Conservation (phyloP, 352 stramenopile species). For the Phytophthora syringae region DNA sequence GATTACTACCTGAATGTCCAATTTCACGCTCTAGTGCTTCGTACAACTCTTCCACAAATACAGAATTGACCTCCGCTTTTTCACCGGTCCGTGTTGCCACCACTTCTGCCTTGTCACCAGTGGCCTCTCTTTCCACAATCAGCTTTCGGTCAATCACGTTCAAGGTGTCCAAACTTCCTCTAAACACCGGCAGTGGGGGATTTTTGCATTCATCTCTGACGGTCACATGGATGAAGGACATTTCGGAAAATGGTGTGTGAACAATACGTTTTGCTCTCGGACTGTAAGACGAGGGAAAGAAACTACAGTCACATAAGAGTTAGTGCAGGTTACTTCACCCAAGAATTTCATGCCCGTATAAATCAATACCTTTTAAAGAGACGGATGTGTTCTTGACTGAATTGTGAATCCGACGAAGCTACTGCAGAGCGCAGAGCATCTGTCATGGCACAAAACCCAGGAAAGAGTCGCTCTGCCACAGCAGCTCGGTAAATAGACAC, state of each 20-base stretch:
- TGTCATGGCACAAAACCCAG: constrained; percentile 29
- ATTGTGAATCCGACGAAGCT: constrained; percentile 16
- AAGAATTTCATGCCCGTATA: neutral
- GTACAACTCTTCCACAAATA: constrained; percentile 41
- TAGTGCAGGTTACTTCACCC: constrained; percentile 9
- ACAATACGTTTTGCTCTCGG: neutral
- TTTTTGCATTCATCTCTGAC: constrained; percentile 6
- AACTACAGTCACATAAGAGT: constrained; percentile 25
- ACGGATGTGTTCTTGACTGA: constrained; percentile 39
- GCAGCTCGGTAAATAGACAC: constrained; percentile 55
- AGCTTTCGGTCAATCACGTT: constrained; percentile 48
- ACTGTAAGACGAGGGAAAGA: constrained; percentile 28
- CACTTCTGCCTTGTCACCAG: constrained; percentile 29
- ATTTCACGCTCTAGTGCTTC: constrained; percentile 39
- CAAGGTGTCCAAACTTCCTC: constrained; percentile 25
- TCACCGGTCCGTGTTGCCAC: constrained; percentile 21
- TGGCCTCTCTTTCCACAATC: constrained; percentile 44
- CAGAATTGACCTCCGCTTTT: constrained; percentile 19
- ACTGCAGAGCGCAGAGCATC: constrained; percentile 35
- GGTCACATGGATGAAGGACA: constrained; percentile 32
- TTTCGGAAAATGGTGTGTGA: constrained; percentile 24
- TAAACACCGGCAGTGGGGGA: constrained; percentile 26
- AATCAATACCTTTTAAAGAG: constrained; percentile 53
- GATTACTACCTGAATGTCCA: constrained; percentile 3
- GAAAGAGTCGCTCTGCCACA: constrained; percentile 51